phyloP scores from a whole-genome alignment of 495 filamentous ascomycete genomes.

The Hyaloscypha variabilis region DNA sequence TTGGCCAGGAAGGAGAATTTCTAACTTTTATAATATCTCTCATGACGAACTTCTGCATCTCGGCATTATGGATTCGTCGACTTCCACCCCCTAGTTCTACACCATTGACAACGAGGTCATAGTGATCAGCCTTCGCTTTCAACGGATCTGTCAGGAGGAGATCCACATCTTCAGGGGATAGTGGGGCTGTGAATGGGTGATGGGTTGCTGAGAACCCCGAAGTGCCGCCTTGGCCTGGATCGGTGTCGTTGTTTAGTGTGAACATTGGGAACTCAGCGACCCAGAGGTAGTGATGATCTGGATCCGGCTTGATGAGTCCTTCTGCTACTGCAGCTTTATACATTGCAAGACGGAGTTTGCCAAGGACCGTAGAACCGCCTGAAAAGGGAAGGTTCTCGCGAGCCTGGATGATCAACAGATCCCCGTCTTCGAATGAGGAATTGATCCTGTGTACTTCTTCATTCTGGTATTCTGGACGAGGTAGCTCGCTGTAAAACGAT shows the following conservation, averaged over 20 bases:
- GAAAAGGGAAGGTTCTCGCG: conserved; percentile 61
- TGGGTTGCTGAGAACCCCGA: conserved; percentile 87
- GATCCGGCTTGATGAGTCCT: conserved; percentile 55
- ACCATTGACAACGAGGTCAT: conserved; percentile 94
- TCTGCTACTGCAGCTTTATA: conserved; percentile 64
- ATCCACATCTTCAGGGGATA: conserved; percentile 70
- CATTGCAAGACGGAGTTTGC: conserved; percentile 71
- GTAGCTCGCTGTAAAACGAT: conserved; percentile 9
- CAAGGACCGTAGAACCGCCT: conserved; percentile 78
- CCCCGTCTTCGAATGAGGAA: conserved; percentile 57
- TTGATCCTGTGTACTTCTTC: conserved; percentile 51
- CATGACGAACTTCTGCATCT: conserved; percentile 84
- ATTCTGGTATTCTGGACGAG: conserved; percentile 22
- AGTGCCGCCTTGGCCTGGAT: conserved; percentile 80
- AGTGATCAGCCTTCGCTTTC: conserved; percentile 77
- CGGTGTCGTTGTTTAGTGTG: conserved; percentile 64
- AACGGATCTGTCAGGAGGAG: conserved; percentile 73
- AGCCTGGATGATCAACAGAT: conserved; percentile 80
- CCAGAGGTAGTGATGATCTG: conserved; percentile 75
- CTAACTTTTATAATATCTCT: conserved; percentile 72
- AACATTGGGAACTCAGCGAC: conserved; percentile 91
- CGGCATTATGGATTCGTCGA: conserved; percentile 85
- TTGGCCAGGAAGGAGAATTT: background rate
- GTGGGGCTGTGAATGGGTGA: conserved; percentile 94
- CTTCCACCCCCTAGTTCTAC: conserved; percentile 93